Evolutionary conservation across 139 green algal genomes (phyloP), one percentile per base, ranked within the genome.

Genomic region (Micractinium sp.): DNA sequence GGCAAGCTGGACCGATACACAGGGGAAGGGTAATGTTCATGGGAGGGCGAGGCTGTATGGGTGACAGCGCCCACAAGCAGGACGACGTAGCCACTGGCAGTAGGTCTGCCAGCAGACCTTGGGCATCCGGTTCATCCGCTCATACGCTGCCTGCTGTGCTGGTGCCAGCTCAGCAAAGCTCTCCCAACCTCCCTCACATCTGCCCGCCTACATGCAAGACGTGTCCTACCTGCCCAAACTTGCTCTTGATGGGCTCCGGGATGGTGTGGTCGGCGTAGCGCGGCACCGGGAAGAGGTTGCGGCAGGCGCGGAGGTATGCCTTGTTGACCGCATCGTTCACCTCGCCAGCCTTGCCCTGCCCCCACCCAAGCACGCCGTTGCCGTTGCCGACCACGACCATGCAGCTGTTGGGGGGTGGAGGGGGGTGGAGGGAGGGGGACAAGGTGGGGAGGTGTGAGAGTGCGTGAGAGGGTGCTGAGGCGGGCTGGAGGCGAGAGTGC

Each of bases 351-450:
- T 93, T 93, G 75, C 90, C 90, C 87, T 91, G 87, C 33, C 90
- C 90, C 90, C 83, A 90, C 19, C 90, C 90, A 39, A 93, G 88
- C 66, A 93, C 90, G 56, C 90, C 90, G 23, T 91, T 75, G 81
- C 90, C 90, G 90, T 93, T 93, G 82, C 90, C 90, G 33, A 93
- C 90, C 35, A 93, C 90, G 63, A 93, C 90, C 90, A 93, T 81
- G 67, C 63, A 86, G 39, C 79, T 87, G 83, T 38, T 27, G 56
- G 29, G 31, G n/a, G 81, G 81, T n/a, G 81, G 56, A 25, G 19
- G 15, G 56, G n/a, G 20, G 9, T 56, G 56, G 9, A 56, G 47
- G 47, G 7, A 81, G 33, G 31, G 38, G 33, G 76, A 81, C 33
- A 27, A 81, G 76, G n/a, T 31, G 63, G 63, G 25, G 23, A 77